Evolutionary conservation across 2,329 filamentous ascomycete species (phyloP), one percentile per base, ranked within the genome.

Genomic region (Fusarium ramigenum): DNA sequence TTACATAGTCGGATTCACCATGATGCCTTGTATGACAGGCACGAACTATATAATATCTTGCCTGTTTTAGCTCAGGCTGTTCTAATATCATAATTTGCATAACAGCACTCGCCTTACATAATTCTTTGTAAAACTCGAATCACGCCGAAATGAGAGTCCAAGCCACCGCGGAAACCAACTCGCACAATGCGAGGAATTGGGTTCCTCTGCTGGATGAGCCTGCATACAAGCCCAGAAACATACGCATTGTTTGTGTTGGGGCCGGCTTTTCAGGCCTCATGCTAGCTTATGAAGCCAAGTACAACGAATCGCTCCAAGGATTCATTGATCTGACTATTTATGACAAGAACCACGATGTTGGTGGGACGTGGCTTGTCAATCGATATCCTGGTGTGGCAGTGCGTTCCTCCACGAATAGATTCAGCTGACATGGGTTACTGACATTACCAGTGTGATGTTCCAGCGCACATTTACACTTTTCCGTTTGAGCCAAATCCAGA

Each of bases 391-490:
- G 58, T 7, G 58, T 60, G 0, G 58, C 58, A 19, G 53, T 57
- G 16, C 15, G 53, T 44, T 34, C 11, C 4, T 16, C 12, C 6
- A 25, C 5, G 10, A 4, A 25, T 1, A 19, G 21, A 11, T 3
- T 11, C 15, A 6, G 1, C 5, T 19, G 2, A 4, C 1, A 16
- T 32, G 8, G 4, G 6, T 19, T 2, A 11, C 11, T 56, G 16
- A 57, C 53, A 11, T 6, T 14, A 4, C 4, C 37, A 57, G 53
- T 60, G 58, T 18, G 58, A 60, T 23, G 47, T 60, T 36, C 58
- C 58, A 9, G 58, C 58, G 6, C 58, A 60, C 19, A 60, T 60
- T 8, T 54, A 60, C 37, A 60, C 23, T 4, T 60, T 54, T 32
- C 58, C 47, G 0, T 60, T 60, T n/a, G 58, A 60, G 2, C 37